Percentiles rank a stretch among this genome's conserved stretches.
phyloP scores from a whole-genome alignment of 2,329 filamentous ascomycete genomes.

The Decorospora gaudefroyi region DNA sequence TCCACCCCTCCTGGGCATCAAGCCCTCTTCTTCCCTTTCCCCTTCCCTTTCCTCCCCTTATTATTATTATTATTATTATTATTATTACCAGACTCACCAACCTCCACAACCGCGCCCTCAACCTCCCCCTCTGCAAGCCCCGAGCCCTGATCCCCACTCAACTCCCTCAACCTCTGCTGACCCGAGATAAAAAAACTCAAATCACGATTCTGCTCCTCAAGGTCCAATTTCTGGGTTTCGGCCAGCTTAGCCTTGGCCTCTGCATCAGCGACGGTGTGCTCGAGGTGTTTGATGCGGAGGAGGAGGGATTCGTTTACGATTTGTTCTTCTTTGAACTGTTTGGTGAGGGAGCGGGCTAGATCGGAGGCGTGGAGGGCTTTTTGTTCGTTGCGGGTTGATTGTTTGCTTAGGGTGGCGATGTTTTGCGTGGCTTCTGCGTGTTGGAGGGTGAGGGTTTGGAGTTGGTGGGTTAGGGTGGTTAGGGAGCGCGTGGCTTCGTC shows the following conservation, averaged over 20 bases:
- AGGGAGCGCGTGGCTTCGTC: conserved; percentile 62
- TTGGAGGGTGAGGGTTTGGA: conserved; percentile 59
- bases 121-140: conserved; percentile 66
- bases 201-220: conserved; percentile 79
- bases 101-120: conserved; percentile 44
- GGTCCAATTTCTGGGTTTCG: too few relatives aligned
- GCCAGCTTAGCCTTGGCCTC: conserved; percentile 54
- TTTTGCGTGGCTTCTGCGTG: conserved; percentile 59
- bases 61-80: conserved; percentile 26
- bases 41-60: conserved; percentile 34
- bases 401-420: conserved; percentile 71
- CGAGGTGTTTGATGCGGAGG: conserved; percentile 74
- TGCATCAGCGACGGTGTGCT: conserved; percentile 61
- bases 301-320: conserved; percentile 79
- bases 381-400: conserved; percentile 59
- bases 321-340: conserved; percentile 84
- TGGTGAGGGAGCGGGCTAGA: conserved; percentile 74
- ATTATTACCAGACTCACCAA: conserved; percentile 25
- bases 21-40: conserved; percentile 32
- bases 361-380: conserved; percentile 73
- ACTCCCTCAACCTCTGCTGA: conserved; percentile 75
- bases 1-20: not conserved
- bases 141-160: conserved; percentile 72
- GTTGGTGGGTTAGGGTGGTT: conserved; percentile 55
- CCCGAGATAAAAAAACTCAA: conserved; percentile 85